Evolutionary conservation across 345 rosid species (phyloP).

Genomic region (Eucalyptus shirleyi): DNA sequence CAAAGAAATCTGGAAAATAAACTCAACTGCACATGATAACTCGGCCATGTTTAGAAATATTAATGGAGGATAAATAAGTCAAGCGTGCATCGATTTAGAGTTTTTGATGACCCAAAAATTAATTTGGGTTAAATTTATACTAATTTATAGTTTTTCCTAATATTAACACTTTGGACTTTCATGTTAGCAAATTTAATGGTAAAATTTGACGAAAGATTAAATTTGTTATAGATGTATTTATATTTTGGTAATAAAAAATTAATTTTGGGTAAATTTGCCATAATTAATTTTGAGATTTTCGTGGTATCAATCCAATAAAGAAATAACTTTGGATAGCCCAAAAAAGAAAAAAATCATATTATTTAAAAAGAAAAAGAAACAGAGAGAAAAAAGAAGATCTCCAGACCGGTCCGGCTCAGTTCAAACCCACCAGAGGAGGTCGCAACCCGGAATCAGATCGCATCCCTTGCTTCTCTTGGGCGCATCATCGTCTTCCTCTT

Average conservation of each 20-base stretch:
- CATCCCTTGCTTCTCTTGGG: neutral
- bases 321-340: neutral
- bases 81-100: accelerated
- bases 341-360: neutral
- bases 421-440: neutral
- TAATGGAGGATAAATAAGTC: accelerated
- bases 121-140: accelerated
- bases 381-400: neutral
- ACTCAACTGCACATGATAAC: neutral
- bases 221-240: accelerated
- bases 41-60: neutral
- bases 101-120: neutral
- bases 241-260: too few relatives aligned
- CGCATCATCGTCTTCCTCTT: neutral
- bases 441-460: neutral
- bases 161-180: too few relatives aligned
- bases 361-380: neutral
- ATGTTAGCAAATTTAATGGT: accelerated
- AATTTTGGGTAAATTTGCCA: accelerated
- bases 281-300: too few relatives aligned
- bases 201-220: too few relatives aligned
- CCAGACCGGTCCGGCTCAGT: neutral
- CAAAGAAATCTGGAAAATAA: neutral
- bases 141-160: too few relatives aligned
- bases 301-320: neutral